A percentile compares a stretch with the other conserved stretches of the same genome.
These are phyloP conservation scores for Lactifluus pinguis DNA, from an alignment of 768 basidiomycete genomes.

Conservation along the genomic window DNA sequence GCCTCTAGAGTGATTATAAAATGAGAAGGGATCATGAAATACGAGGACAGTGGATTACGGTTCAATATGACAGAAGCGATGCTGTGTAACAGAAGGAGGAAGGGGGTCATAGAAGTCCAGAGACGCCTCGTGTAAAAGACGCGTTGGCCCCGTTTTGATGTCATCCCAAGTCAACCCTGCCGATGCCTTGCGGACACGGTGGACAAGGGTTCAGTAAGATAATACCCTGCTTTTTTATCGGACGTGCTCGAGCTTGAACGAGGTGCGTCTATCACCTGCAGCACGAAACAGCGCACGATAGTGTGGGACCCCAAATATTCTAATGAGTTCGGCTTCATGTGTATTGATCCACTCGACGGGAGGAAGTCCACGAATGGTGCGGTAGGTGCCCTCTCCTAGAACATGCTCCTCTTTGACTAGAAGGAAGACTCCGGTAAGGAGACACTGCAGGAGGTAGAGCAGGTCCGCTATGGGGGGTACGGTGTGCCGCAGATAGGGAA, in stretches of 20 bases:
- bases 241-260: conserved; percentile 67
- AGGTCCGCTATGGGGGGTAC: conserved; percentile 32
- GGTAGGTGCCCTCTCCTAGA: conserved; percentile 53
- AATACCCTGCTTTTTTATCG: conserved; percentile 11
- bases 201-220: conserved; percentile 16
- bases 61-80: conserved; percentile 6
- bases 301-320: conserved; percentile 66
- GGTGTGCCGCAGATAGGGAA: conserved; percentile 31
- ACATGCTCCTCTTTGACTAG: conserved; percentile 68
- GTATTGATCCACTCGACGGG: conserved; percentile 68
- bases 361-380: conserved; percentile 70
- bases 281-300: conserved; percentile 66
- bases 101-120: conserved; percentile 10
- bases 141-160: conserved; percentile 21
- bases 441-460: conserved; percentile 33
- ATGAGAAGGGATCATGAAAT: neutral
- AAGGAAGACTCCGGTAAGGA: conserved; percentile 34
- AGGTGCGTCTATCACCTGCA: conserved; percentile 57
- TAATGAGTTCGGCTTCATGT: conserved; percentile 56
- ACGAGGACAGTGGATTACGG: conserved; percentile 7
- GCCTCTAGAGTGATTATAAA: conserved; percentile 3
- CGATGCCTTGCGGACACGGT: conserved; percentile 17
- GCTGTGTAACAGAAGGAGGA: conserved; percentile 3
- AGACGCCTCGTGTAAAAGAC: conserved; percentile 19
- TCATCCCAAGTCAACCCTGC: conserved; percentile 15